Evolutionary conservation across 1,284 basidiomycete genomes (phyloP).

Genomic region (Termitomyces sp.): DNA sequence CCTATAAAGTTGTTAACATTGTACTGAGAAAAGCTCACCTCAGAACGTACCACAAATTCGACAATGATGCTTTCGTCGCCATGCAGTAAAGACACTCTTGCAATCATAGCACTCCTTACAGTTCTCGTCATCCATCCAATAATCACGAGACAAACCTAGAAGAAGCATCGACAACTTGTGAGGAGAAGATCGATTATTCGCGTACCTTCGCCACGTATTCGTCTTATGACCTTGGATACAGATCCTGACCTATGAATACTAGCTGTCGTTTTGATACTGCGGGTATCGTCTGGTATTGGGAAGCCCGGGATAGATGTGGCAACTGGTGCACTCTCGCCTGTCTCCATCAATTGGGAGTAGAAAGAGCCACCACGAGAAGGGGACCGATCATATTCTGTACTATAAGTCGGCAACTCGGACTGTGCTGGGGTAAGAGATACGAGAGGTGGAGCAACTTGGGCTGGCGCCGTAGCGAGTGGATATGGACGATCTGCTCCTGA

Average conservation of each 20-base stretch:
- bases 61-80: constrained; percentile 93
- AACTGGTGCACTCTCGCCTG: constrained; percentile 52
- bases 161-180: constrained; percentile 11
- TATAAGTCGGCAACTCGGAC: constrained; percentile 66
- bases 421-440: constrained; percentile 79
- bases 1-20: constrained; percentile 37
- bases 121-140: constrained; percentile 98
- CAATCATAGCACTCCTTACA: constrained; percentile 96
- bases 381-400: constrained; percentile 55
- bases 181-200: neutral
- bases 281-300: constrained; percentile 76
- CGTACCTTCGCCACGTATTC: constrained; percentile 81
- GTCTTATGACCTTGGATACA: constrained; percentile 84
- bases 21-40: constrained; percentile 2
- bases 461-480: constrained; percentile 48
- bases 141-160: constrained; percentile 76
- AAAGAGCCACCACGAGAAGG: constrained; percentile 47
- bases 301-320: constrained; percentile 79
- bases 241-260: constrained; percentile 73
- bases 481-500: constrained; percentile 48
- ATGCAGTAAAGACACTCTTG: constrained; percentile 86
- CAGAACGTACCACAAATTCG: constrained; percentile 74
- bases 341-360: constrained; percentile 48
- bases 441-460: constrained; percentile 68
- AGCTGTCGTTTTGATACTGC: constrained; percentile 68